These are phyloP conservation scores for Tricholoma furcatifolium DNA, from an alignment of 768 basidiomycete species.

Conservation along the genomic window DNA sequence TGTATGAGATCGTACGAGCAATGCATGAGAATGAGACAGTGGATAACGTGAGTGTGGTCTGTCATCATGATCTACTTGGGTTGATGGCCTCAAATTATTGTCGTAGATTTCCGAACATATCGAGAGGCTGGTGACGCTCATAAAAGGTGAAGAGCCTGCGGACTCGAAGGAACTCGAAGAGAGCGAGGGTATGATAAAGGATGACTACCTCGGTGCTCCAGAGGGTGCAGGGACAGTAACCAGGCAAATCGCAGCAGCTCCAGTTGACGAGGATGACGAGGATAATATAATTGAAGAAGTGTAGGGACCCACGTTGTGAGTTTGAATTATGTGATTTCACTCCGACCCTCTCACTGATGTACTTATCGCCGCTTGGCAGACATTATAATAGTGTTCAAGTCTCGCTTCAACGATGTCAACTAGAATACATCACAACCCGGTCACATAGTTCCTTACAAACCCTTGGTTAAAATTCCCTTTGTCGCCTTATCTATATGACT, in stretches of 20 bases:
- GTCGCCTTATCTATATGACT: constrained; percentile 7
- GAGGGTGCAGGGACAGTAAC: constrained; percentile 2
- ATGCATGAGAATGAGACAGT: constrained; percentile 78
- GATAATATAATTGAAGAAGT: constrained; percentile 78
- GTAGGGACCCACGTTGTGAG: constrained; percentile 27
- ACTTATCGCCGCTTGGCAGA: constrained; percentile 6
- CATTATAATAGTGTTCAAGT: too few relatives aligned
- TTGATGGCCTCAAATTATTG: neutral
- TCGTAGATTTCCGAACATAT: constrained; percentile 81
- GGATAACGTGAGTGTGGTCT: constrained; percentile 56
- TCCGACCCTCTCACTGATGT: neutral
- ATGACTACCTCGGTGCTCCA: constrained; percentile 21
- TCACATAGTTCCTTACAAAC: neutral
- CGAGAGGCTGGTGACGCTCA: constrained; percentile 82
- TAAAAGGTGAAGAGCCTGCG: constrained; percentile 75
- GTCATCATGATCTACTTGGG: neutral
- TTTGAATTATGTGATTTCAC: neutral
- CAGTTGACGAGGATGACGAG: constrained; percentile 52
- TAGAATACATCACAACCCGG: too few relatives aligned
- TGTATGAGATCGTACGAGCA: constrained; percentile 81
- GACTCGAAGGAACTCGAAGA: constrained; percentile 37
- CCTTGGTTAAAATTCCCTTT: constrained; percentile 6
- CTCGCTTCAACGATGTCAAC: too few relatives aligned
- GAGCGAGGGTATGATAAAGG: constrained; percentile 19
- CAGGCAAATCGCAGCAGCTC: constrained; percentile 19